A percentile compares a stretch with the other conserved stretches of the same genome.
These are phyloP conservation scores for Pyricularia grisea DNA, from an alignment of 2,329 filamentous ascomycete species.

Conservation along the genomic window DNA sequence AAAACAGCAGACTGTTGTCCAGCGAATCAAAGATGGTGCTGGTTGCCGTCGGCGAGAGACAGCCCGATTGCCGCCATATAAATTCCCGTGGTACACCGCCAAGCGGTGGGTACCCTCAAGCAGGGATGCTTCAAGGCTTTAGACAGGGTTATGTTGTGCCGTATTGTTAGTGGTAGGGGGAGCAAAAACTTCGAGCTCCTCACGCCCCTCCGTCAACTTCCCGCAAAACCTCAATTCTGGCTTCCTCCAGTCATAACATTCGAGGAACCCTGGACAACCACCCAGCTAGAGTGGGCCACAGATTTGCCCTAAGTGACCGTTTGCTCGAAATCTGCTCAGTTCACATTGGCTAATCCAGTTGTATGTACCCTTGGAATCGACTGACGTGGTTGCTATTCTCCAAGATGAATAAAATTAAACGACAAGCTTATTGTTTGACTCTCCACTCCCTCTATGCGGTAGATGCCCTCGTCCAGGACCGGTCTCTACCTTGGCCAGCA, in stretches of 20 bases:
- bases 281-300: neutral
- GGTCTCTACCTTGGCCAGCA: neutral
- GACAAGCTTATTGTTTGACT: neutral
- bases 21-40: neutral
- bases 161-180: neutral
- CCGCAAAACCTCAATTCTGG: neutral
- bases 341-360: neutral
- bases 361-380: neutral
- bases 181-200: neutral
- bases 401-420: neutral
- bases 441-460: neutral
- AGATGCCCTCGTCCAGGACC: neutral
- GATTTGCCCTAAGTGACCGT: neutral
- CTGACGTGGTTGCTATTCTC: neutral
- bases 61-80: neutral
- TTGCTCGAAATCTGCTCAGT: neutral
- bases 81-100: neutral
- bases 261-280: neutral
- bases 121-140: neutral
- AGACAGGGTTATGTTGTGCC: neutral
- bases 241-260: neutral
- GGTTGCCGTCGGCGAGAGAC: neutral
- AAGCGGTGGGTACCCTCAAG: neutral
- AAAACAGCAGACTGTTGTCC: neutral
- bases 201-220: neutral